phyloP scores from a whole-genome alignment of 2,329 filamentous ascomycete species.

The Pseudocercospora vitis region DNA sequence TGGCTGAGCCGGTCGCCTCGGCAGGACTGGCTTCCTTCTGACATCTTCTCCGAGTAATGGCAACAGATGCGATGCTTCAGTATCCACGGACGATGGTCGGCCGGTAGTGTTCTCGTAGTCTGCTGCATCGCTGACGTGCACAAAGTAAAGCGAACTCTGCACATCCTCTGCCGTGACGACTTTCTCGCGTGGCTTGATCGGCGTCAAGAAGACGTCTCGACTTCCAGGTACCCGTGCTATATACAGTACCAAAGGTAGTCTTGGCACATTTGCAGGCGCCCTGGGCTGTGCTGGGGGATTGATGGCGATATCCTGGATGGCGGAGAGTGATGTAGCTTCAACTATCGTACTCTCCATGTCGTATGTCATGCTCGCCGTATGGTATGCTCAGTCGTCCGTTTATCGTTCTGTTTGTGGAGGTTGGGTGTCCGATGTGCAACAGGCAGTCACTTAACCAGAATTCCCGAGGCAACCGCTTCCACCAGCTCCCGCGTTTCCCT shows the following conservation, averaged over 20 bases:
- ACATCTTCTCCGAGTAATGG: conserved; percentile 19
- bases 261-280: conserved; percentile 67
- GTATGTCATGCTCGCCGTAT: conserved; percentile 15
- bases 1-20: conserved; percentile 21
- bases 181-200: conserved; percentile 82
- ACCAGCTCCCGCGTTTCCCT: conserved; percentile 1
- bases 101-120: conserved; percentile 51
- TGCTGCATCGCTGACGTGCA: conserved; percentile 69
- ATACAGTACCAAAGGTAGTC: conserved; percentile 73
- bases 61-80: conserved; percentile 26
- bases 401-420: neutral
- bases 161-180: conserved; percentile 88
- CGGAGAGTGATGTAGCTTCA: conserved; percentile 80
- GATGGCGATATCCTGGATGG: conserved; percentile 75
- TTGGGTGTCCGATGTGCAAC: neutral
- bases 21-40: conserved; percentile 24
- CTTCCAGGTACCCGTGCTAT: conserved; percentile 91
- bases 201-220: conserved; percentile 87
- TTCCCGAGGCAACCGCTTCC: conserved; percentile 9
- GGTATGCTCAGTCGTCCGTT: neutral
- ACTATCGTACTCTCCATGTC: conserved; percentile 44
- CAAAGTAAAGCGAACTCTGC: conserved; percentile 82
- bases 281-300: conserved; percentile 85
- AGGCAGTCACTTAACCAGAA: conserved; percentile 14
- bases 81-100: conserved; percentile 26